phyloP scores from a whole-genome alignment of 257 asterid species.

The Mitragyna speciosa region DNA sequence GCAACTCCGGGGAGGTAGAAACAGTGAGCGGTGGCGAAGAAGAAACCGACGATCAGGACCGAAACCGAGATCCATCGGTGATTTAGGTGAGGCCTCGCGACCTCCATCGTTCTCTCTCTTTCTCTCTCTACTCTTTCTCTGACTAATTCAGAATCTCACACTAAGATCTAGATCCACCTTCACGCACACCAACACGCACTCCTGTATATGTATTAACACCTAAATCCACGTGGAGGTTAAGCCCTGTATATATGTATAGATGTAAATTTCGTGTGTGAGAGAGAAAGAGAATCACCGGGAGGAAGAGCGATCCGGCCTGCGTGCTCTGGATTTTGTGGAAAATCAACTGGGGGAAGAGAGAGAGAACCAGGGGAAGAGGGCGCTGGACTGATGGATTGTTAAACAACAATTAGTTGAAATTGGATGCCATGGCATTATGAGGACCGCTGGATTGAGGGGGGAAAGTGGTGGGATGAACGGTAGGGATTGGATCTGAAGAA shows the following conservation, averaged over 20 bases:
- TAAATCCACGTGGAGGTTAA: background rate
- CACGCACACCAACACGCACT: background rate
- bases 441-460: conserved; percentile 17
- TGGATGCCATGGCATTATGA: background rate
- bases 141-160: background rate
- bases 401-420: background rate
- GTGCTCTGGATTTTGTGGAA: background rate
- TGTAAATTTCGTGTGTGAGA: background rate
- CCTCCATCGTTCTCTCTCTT: conserved; percentile 38
- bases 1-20: conserved; percentile 92
- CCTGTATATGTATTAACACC: background rate
- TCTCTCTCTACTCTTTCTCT: conserved; percentile 11
- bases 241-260: background rate
- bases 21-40: conserved; percentile 45
- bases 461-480: background rate
- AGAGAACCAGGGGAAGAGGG: too few relatives aligned
- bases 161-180: conserved; percentile 31
- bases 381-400: background rate
- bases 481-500: conserved; percentile 19
- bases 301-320: conserved; percentile 14
- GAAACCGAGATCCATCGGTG: conserved; percentile 37
- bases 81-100: conserved; percentile 37
- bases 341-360: too few relatives aligned
- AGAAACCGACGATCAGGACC: conserved; percentile 29
- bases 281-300: background rate